Evolutionary conservation across 2,329 filamentous ascomycete species (phyloP).

Genomic region (Pestalotiopsis sp.): DNA sequence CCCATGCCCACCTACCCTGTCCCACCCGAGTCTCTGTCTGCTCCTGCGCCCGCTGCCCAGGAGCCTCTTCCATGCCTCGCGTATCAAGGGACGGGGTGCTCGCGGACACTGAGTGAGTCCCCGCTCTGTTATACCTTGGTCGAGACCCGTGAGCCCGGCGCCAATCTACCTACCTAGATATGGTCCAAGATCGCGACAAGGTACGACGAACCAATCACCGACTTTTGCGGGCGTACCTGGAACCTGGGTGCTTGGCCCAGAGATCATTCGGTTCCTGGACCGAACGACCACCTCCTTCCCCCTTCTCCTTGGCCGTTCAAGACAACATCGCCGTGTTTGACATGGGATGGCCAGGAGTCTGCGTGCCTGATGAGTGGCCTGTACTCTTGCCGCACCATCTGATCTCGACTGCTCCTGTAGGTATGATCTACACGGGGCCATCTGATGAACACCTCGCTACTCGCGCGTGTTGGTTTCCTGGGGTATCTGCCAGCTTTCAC

Average conservation of each 20-base stretch:
- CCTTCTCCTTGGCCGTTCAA: slow-evolving; percentile 4
- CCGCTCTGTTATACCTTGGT: background rate
- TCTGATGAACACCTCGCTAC: slow-evolving; percentile 1
- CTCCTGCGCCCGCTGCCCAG: background rate
- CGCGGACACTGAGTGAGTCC: background rate
- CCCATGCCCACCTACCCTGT: background rate
- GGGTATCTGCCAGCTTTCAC: background rate
- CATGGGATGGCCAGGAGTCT: slow-evolving; percentile 8
- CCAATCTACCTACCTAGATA: background rate
- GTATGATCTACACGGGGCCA: slow-evolving; percentile 11
- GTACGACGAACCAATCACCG: background rate
- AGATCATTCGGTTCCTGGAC: slow-evolving; percentile 5
- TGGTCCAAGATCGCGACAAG: slow-evolving; percentile 1
- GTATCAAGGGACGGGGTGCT: background rate
- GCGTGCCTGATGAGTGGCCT: background rate
- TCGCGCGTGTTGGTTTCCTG: background rate
- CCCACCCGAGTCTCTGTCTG: background rate
- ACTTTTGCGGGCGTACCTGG: background rate
- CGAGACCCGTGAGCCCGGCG: background rate
- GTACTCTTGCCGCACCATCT: slow-evolving; percentile 12
- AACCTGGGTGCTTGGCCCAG: background rate
- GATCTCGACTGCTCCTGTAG: slow-evolving; percentile 7
- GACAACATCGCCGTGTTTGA: slow-evolving; percentile 11
- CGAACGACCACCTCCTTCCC: background rate
- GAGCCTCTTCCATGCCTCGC: background rate